These are phyloP conservation scores for Sporothrix brasiliensis DNA, from an alignment of 2,329 filamentous ascomycete species.

Conservation along the genomic window DNA sequence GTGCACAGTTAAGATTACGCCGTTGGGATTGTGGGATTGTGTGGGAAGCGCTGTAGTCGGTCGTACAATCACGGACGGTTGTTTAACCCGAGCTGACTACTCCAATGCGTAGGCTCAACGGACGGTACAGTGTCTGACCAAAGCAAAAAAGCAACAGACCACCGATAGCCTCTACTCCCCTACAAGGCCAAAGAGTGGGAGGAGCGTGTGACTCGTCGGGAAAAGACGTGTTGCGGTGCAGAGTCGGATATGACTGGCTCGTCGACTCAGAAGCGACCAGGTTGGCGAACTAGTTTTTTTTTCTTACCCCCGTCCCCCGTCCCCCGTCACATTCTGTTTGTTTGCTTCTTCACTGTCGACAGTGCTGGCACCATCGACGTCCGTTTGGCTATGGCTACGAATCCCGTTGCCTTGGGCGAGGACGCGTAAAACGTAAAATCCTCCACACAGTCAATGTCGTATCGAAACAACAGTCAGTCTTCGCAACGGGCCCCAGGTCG, in stretches of 20 bases:
- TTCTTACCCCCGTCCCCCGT: neutral
- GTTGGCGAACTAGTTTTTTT: neutral
- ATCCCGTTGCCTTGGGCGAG: neutral
- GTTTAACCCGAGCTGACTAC: constrained; percentile 7
- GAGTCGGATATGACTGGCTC: neutral
- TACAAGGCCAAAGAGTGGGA: neutral
- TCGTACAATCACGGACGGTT: neutral
- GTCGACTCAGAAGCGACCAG: neutral
- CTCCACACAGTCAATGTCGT: no score
- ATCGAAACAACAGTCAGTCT: no score
- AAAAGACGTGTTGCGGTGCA: neutral
- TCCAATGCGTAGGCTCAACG: neutral
- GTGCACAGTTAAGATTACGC: no score
- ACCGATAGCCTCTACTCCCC: neutral
- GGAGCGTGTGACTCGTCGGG: constrained; percentile 7
- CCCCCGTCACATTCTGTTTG: neutral
- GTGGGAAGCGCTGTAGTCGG: neutral
- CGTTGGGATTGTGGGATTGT: neutral
- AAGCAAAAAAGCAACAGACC: neutral
- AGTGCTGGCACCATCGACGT: neutral
- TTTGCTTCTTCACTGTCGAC: neutral
- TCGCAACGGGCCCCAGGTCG: no score
- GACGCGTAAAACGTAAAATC: no score
- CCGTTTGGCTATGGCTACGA: no score
- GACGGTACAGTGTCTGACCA: no score